These are phyloP conservation scores for Aureobasidium pullulans DNA, from an alignment of 2,329 filamentous ascomycete species.

Conservation along the genomic window DNA sequence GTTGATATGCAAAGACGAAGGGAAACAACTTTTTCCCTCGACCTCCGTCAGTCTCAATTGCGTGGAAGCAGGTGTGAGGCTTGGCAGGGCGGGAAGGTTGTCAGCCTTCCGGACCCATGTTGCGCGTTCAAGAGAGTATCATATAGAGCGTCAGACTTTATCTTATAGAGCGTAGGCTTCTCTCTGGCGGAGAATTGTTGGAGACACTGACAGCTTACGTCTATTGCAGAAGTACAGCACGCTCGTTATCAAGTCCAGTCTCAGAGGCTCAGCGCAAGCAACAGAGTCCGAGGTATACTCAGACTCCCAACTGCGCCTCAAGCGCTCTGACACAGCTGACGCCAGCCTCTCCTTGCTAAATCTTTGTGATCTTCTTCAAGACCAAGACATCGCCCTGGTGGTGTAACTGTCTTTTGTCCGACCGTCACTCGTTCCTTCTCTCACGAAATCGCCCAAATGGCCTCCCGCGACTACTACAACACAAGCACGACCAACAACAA, in stretches of 20 bases:
- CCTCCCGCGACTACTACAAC: conserved; percentile 57
- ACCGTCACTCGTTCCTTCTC: background rate
- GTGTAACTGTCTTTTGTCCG: background rate
- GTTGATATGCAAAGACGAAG: background rate
- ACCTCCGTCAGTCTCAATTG: background rate
- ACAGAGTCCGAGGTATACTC: background rate
- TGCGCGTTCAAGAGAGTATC: background rate
- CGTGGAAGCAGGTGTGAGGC: background rate
- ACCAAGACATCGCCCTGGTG: background rate
- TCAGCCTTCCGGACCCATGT: background rate
- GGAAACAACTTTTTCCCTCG: background rate
- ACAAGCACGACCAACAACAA: conserved; percentile 33
- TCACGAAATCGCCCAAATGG: conserved; percentile 30
- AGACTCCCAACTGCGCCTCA: background rate
- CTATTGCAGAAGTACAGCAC: too few relatives aligned
- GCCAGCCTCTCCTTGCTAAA: background rate
- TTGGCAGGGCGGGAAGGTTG: conserved; percentile 2
- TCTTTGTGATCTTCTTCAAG: background rate
- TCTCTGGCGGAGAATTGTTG: too few relatives aligned
- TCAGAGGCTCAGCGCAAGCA: too few relatives aligned
- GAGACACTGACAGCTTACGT: too few relatives aligned
- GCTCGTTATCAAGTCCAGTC: too few relatives aligned
- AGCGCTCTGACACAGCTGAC: background rate
- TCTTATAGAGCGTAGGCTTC: too few relatives aligned
- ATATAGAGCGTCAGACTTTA: too few relatives aligned